Evolutionary conservation across 768 basidiomycete genomes (phyloP).

Genomic region (Leccinum fibrillosum): DNA sequence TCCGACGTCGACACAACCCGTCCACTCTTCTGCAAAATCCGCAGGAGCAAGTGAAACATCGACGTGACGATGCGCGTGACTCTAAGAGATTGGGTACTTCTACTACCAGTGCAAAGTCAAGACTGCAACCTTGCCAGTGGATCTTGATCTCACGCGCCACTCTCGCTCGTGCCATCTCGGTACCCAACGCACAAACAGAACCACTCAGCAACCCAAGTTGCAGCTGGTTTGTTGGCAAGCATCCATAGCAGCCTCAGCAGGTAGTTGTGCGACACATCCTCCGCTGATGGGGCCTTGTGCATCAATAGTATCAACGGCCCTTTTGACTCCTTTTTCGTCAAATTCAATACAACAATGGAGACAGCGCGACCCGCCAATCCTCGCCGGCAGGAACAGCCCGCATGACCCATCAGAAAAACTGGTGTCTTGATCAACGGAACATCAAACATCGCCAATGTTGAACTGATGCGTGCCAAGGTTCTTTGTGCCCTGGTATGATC

Average conservation of each 20-base stretch:
- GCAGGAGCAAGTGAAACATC: too few relatives aligned
- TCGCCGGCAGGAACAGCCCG: slow-evolving; percentile 69
- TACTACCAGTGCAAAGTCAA: background rate
- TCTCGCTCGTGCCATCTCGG: slow-evolving; percentile 14
- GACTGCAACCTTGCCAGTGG: slow-evolving; percentile 3
- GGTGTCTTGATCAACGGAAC: background rate
- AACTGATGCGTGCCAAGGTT: too few relatives aligned
- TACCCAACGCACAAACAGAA: too few relatives aligned
- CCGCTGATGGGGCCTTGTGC: slow-evolving; percentile 36
- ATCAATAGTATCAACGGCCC: slow-evolving; percentile 34
- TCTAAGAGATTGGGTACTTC: background rate
- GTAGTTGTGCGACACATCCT: slow-evolving; percentile 45
- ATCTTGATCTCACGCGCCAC: slow-evolving; percentile 18
- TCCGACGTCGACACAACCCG: too few relatives aligned
- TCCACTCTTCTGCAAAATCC: background rate
- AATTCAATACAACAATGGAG: slow-evolving; percentile 47
- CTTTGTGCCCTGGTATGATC: too few relatives aligned
- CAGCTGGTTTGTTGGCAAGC: slow-evolving; percentile 46
- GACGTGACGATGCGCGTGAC: background rate
- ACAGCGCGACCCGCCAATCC: slow-evolving; percentile 68
- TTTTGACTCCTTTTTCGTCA: slow-evolving; percentile 25
- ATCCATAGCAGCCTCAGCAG: slow-evolving; percentile 64
- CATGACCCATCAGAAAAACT: background rate
- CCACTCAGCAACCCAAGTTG: too few relatives aligned
- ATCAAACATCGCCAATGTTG: too few relatives aligned